Conservation (phyloP, 78 protist species). For the Capsaspora owczarzaki region DNA sequence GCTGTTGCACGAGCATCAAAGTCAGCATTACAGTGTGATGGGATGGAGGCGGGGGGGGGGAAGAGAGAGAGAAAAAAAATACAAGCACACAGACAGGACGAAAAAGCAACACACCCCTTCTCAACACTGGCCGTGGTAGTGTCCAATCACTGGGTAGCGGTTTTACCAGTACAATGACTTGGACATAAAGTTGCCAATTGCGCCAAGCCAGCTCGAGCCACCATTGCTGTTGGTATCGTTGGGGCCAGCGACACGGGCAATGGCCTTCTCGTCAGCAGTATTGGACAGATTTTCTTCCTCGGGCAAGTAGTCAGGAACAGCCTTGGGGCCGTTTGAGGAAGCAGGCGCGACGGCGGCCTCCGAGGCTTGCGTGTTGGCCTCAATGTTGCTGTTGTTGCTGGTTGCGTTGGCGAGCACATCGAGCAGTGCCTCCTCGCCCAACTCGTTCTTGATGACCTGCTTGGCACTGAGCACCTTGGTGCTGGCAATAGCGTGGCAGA, state of each 20-base stretch:
- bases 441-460: background rate
- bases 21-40: too few relatives aligned
- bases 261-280: background rate
- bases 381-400: too few relatives aligned
- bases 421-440: background rate
- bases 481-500: background rate
- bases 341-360: too few relatives aligned
- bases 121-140: too few relatives aligned
- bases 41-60: too few relatives aligned
- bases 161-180: background rate
- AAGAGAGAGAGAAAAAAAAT: too few relatives aligned
- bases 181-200: background rate
- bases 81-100: too few relatives aligned
- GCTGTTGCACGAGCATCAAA: too few relatives aligned
- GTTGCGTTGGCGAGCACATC: background rate
- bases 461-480: background rate
- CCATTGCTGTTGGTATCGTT: background rate
- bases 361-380: background rate
- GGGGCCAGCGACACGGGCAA: background rate
- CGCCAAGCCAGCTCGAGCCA: background rate
- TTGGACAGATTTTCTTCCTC: background rate
- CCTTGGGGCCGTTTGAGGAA: too few relatives aligned
- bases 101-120: too few relatives aligned
- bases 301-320: background rate
- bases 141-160: too few relatives aligned